phyloP scores from a whole-genome alignment of 164 flowering plant species.

The Sedum album region DNA sequence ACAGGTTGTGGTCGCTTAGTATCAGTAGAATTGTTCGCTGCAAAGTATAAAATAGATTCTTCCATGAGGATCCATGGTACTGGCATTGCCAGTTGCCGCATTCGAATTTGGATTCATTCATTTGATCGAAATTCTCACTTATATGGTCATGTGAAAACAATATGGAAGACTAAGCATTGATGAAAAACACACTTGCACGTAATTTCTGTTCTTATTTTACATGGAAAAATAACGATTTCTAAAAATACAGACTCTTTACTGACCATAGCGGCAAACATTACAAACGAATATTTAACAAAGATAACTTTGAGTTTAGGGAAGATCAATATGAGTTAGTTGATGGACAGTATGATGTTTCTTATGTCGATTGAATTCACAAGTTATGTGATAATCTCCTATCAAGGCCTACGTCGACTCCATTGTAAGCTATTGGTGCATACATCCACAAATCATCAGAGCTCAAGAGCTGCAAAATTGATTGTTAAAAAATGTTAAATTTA shows the following conservation, averaged over 20 bases:
- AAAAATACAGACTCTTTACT: not conserved
- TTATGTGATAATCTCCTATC: not conserved
- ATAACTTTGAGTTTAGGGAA: not conserved
- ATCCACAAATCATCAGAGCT: conserved; percentile 96
- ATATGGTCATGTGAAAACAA: too few species aligned
- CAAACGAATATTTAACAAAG: not conserved
- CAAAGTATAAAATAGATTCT: too few species aligned
- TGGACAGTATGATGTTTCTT: not conserved
- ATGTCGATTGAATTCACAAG: not conserved
- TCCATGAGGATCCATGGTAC: too few species aligned
- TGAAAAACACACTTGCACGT: too few species aligned
- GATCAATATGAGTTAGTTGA: not conserved
- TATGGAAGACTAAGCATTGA: too few species aligned
- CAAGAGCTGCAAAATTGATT: conserved; percentile 44
- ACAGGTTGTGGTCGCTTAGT: too few species aligned
- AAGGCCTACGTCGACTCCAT: conserved; percentile 70
- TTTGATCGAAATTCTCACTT: too few species aligned
- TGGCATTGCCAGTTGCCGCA: too few species aligned
- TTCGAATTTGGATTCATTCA: too few species aligned
- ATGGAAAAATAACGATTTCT: too few species aligned
- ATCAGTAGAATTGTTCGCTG: too few species aligned
- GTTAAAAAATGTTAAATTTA: not conserved
- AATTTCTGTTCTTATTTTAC: too few species aligned
- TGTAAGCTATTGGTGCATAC: conserved; percentile 92
- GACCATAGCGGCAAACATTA: not conserved